Evolutionary conservation across 208 protist genomes (phyloP).

Genomic region (Acanthamoeba castellanii): DNA sequence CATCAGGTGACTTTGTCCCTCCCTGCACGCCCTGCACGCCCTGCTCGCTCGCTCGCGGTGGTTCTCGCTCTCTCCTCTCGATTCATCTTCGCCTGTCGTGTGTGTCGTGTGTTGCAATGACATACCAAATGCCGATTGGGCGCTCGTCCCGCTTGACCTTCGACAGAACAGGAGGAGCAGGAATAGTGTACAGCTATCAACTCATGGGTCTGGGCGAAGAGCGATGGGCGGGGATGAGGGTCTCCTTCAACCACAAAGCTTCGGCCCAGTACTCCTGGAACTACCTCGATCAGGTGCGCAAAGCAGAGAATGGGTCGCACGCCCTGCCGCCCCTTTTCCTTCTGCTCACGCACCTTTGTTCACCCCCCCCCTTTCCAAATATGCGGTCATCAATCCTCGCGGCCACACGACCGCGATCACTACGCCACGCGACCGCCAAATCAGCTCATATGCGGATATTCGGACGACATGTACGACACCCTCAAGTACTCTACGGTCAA

Average conservation of each 20-base stretch:
- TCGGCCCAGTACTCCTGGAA: slow-evolving; percentile 65
- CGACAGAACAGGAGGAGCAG: neutral
- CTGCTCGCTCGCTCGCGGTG: neutral
- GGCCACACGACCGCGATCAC: too few species aligned
- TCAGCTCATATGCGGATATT: slow-evolving; percentile 72
- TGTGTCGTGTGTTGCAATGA: too few species aligned
- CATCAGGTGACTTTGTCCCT: too few species aligned
- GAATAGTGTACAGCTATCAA: slow-evolving; percentile 57
- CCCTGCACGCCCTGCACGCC: too few species aligned
- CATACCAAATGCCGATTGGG: too few species aligned
- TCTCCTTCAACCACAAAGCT: slow-evolving; percentile 55
- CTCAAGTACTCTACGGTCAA: slow-evolving; percentile 69
- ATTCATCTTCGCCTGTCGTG: too few species aligned
- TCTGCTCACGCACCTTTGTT: neutral
- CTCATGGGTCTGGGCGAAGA: slow-evolving; percentile 61
- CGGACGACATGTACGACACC: slow-evolving; percentile 59
- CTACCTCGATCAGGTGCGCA: slow-evolving; percentile 45
- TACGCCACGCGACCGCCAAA: too few species aligned
- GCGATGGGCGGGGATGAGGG: slow-evolving; percentile 11
- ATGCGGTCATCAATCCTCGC: too few species aligned
- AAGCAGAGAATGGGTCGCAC: neutral
- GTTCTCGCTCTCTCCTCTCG: too few species aligned
- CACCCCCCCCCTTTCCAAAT: too few species aligned
- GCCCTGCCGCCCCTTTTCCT: neutral
- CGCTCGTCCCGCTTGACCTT: too few species aligned